phyloP scores from a whole-genome alignment of 2,329 filamentous ascomycete species.

The Microcyclosporella mali region DNA sequence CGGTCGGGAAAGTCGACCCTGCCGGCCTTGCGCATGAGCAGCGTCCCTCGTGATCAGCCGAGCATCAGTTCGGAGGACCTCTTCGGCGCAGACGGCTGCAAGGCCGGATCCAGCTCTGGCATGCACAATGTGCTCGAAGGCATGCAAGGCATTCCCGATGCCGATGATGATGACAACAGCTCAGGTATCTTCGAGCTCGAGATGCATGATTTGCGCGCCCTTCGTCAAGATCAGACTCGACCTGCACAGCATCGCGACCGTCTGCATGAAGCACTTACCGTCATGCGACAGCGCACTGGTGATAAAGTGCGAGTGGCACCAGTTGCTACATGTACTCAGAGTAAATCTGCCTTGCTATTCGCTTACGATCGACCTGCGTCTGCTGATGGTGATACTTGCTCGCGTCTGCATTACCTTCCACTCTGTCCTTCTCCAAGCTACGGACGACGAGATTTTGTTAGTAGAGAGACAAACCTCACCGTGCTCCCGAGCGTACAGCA shows the following conservation, averaged over 20 bases:
- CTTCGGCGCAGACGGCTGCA: slow-evolving; percentile 10
- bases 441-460: slow-evolving; percentile 3
- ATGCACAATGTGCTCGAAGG: slow-evolving; percentile 1
- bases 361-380: slow-evolving; percentile 4
- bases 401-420: slow-evolving; percentile 18
- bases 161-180: slow-evolving; percentile 2
- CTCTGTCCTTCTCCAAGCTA: slow-evolving; percentile 8
- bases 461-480: slow-evolving; percentile 13
- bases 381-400: neutral
- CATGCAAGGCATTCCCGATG: slow-evolving; percentile 4
- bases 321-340: slow-evolving; percentile 7
- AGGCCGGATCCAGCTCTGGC: neutral
- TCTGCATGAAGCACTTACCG: slow-evolving; percentile 6
- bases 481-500: slow-evolving; percentile 16
- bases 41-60: slow-evolving; percentile 6
- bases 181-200: slow-evolving; percentile 9
- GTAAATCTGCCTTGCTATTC: slow-evolving; percentile 19
- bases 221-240: neutral
- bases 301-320: neutral
- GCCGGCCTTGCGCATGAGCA: slow-evolving; percentile 7
- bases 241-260: slow-evolving; percentile 3
- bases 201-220: slow-evolving; percentile 1
- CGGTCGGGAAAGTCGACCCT: slow-evolving; percentile 11
- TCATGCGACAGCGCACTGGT: slow-evolving; percentile 6
- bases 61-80: slow-evolving; percentile 18